These are phyloP conservation scores for Niveomyces coronatus DNA, from an alignment of 2,329 filamentous ascomycete species.

Conservation along the genomic window DNA sequence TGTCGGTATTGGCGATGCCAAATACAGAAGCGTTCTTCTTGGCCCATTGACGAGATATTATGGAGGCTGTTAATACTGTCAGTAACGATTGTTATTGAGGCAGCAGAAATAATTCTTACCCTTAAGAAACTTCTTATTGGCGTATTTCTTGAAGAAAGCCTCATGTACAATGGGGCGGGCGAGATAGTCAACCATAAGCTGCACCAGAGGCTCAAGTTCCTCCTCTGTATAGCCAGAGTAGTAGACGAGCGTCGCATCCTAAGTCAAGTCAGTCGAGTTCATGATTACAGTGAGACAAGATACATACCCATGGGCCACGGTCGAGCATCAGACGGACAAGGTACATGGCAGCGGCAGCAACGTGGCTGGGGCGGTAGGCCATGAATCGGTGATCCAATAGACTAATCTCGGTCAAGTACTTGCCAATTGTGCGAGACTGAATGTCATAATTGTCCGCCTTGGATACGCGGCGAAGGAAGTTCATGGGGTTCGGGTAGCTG, in stretches of 20 bases:
- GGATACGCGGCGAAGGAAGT: conserved; percentile 95
- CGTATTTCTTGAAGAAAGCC: conserved; percentile 99
- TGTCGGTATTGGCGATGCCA: conserved; percentile 39
- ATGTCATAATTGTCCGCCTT: conserved; percentile 99
- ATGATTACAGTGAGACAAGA: conserved; percentile 1
- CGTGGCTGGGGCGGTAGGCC: conserved; percentile 75
- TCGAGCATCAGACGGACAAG: conserved; percentile 82
- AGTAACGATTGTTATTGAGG: not conserved
- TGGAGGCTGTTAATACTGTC: conserved; percentile 54
- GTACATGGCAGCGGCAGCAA: conserved; percentile 93
- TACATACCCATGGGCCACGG: conserved; percentile 78
- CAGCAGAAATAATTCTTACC: conserved; percentile 53
- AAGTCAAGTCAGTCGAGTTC: conserved; percentile 17
- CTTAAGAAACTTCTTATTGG: conserved; percentile 98
- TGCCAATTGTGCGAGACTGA: conserved; percentile 90
- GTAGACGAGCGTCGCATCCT: conserved; percentile 78
- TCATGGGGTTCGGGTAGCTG: conserved; percentile 99
- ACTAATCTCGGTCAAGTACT: conserved; percentile 96
- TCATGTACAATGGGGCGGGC: conserved; percentile 84
- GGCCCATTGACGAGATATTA: conserved; percentile 85
- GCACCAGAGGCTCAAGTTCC: conserved; percentile 84
- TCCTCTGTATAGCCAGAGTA: conserved; percentile 91
- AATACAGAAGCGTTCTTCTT: conserved; percentile 62
- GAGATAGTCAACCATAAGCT: conserved; percentile 94
- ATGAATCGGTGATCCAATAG: conserved; percentile 93